Conservation (phyloP, 352 stramenopile genomes). For the Elongisporangium senticosum region DNA sequence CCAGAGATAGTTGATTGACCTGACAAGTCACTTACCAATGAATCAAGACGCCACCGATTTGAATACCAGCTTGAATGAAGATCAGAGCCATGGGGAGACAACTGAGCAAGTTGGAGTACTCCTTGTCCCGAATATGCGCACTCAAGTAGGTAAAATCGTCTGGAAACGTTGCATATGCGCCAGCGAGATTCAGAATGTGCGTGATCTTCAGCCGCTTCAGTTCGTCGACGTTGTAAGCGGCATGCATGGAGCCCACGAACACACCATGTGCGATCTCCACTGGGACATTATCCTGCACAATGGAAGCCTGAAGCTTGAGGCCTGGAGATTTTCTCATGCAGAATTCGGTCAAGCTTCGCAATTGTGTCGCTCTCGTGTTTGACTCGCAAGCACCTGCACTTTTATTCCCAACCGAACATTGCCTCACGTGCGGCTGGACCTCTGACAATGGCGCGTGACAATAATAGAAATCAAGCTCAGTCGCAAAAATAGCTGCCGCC, state of each 20-base stretch:
- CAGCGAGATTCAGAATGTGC: slow-evolving; percentile 84
- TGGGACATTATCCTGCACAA: slow-evolving; percentile 85
- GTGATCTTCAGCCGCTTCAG: slow-evolving; percentile 73
- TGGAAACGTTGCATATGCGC: slow-evolving; percentile 83
- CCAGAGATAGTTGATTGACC: background rate
- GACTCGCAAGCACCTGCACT: background rate
- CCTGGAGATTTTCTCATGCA: slow-evolving; percentile 52
- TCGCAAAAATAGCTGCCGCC: background rate
- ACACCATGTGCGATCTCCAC: slow-evolving; percentile 55
- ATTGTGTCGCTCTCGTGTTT: background rate
- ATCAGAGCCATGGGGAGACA: slow-evolving; percentile 68
- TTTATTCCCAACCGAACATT: background rate
- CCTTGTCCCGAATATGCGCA: slow-evolving; percentile 86
- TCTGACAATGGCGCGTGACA: background rate
- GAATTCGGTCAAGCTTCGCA: background rate
- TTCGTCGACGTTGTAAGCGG: slow-evolving; percentile 81
- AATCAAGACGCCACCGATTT: slow-evolving; percentile 65
- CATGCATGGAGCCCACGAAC: slow-evolving; percentile 86
- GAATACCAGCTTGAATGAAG: slow-evolving; percentile 75
- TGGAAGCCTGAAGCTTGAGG: slow-evolving; percentile 50
- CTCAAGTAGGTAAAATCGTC: slow-evolving; percentile 87
- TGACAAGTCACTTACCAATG: slow-evolving; percentile 45
- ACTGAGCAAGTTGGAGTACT: slow-evolving; percentile 85
- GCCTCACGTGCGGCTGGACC: background rate
- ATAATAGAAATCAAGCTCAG: background rate